Evolutionary conservation across 352 stramenopile species (phyloP).

Genomic region (Phytophthora ohioensis): DNA sequence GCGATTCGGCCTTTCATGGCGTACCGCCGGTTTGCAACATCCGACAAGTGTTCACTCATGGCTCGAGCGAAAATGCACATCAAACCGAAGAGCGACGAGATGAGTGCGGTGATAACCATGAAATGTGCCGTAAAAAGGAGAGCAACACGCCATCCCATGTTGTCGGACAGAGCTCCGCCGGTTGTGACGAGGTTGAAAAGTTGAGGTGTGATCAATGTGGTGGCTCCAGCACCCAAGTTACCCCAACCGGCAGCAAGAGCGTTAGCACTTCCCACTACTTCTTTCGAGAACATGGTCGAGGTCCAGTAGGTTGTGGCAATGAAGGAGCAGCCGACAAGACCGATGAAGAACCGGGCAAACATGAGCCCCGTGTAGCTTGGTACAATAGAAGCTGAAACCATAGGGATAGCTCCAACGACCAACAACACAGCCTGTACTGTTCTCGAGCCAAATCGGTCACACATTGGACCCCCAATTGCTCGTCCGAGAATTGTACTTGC

Average conservation of each 20-base stretch:
- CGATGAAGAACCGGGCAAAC: conserved; percentile 94
- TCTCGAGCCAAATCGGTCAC: conserved; percentile 92
- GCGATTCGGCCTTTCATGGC: conserved; percentile 90
- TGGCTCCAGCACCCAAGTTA: conserved; percentile 92
- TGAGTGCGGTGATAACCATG: conserved; percentile 78
- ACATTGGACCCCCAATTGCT: conserved; percentile 91
- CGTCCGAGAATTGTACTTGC: conserved; percentile 92
- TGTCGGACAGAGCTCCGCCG: conserved; percentile 49
- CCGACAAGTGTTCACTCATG: conserved; percentile 87
- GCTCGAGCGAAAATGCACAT: conserved; percentile 94
- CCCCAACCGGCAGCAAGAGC: conserved; percentile 94
- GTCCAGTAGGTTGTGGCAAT: conserved; percentile 95
- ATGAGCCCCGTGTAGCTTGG: conserved; percentile 78
- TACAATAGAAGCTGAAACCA: conserved; percentile 87
- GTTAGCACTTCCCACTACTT: conserved; percentile 95
- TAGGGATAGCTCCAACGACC: conserved; percentile 81
- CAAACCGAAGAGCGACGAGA: conserved; percentile 94
- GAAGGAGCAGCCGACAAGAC: conserved; percentile 93
- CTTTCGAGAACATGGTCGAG: conserved; percentile 92
- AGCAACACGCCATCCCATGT: conserved; percentile 92
- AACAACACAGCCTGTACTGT: conserved; percentile 84
- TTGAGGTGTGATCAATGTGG: conserved; percentile 87
- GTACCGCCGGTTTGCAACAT: conserved; percentile 75
- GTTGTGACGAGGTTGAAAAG: conserved; percentile 91
- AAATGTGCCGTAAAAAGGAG: conserved; percentile 90